Percentiles rank a stretch among this genome's conserved stretches.
Conservation (phyloP, 768 basidiomycete species). For the Paxillus rubicundulus region DNA sequence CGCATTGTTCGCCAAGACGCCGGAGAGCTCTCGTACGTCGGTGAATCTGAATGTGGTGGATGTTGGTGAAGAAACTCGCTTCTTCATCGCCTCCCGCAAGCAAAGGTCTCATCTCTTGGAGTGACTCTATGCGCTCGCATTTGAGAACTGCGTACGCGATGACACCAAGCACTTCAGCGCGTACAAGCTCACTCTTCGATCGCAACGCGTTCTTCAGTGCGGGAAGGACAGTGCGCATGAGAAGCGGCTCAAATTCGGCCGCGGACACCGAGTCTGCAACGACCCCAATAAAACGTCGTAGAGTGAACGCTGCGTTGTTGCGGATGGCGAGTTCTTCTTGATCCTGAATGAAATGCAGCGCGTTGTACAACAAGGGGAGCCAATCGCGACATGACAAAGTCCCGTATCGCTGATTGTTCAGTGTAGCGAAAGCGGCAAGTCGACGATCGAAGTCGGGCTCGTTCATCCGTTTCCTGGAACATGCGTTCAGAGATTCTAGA, state of each 20-base stretch:
- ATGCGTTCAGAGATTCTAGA: conserved; percentile 77
- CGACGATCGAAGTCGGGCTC: conserved; percentile 93
- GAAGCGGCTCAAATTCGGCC: conserved; percentile 49
- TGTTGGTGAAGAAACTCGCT: conserved; percentile 95
- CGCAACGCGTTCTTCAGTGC: conserved; percentile 77
- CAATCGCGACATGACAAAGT: conserved; percentile 59
- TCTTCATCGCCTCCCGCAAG: conserved; percentile 89
- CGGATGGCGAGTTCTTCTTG: conserved; percentile 84
- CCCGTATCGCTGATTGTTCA: conserved; percentile 67
- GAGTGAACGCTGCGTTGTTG: conserved; percentile 69
- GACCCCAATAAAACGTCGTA: conserved; percentile 76
- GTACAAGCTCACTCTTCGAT: conserved; percentile 82
- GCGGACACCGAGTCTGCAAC: conserved; percentile 35
- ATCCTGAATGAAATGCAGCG: conserved; percentile 85
- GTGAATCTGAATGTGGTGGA: conserved; percentile 90
- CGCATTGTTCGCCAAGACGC: conserved; percentile 75
- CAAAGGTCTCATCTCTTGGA: conserved; percentile 80
- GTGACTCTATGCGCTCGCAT: conserved; percentile 52
- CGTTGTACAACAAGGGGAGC: conserved; percentile 81
- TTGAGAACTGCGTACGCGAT: conserved; percentile 70
- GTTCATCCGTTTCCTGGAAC: conserved; percentile 75
- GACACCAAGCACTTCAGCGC: conserved; percentile 78
- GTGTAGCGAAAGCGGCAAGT: conserved; percentile 63
- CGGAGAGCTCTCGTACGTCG: conserved; percentile 83
- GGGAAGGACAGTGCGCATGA: conserved; percentile 68